Percentiles rank a stretch among this genome's conserved stretches.
These are phyloP conservation scores for Cladosporium sphaerospermum DNA, from an alignment of 2,329 filamentous ascomycete genomes.

Conservation along the genomic window DNA sequence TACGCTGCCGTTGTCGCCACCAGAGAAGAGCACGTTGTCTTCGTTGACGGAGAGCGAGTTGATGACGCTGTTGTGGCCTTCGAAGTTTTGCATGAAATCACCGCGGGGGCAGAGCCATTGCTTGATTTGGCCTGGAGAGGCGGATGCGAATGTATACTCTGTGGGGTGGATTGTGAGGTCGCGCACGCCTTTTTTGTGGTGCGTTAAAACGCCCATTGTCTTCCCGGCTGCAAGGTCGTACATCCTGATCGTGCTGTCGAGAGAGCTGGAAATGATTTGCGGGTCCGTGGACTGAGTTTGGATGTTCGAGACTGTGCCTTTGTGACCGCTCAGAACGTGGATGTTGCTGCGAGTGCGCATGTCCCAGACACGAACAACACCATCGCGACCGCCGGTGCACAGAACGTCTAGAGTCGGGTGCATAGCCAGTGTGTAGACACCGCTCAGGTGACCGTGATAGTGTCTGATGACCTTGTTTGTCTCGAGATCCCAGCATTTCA, in stretches of 20 bases:
- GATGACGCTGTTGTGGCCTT: conserved; percentile 93
- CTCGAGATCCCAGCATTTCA: conserved; percentile 99
- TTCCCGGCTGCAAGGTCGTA: conserved; percentile 97
- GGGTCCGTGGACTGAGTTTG: conserved; percentile 95
- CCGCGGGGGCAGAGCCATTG: conserved; percentile 99
- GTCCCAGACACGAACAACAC: conserved; percentile 93
- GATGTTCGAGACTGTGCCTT: conserved; percentile 79
- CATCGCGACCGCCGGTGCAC: conserved; percentile 89
- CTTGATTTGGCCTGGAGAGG: conserved; percentile 89
- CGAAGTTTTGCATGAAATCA: conserved; percentile 98
- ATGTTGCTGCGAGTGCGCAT: conserved; percentile 96
- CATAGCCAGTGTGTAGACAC: conserved; percentile 87
- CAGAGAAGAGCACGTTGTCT: conserved; percentile 90
- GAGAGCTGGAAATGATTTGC: conserved; percentile 86
- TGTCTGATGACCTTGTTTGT: conserved; percentile 99
- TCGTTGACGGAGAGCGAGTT: conserved; percentile 91
- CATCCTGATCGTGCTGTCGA: conserved; percentile 83
- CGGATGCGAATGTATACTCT: conserved; percentile 94
- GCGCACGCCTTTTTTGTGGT: conserved; percentile 96
- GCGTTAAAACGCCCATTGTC: conserved; percentile 89
- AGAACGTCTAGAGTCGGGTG: conserved; percentile 93
- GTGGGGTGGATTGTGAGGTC: conserved; percentile 76
- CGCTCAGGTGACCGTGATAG: conserved; percentile 93
- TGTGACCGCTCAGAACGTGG: conserved; percentile 87
- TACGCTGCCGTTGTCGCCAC: conserved; percentile 92